These are phyloP conservation scores for Citeromyces matritensis DNA, from an alignment of 805 yeast species.

Conservation along the genomic window DNA sequence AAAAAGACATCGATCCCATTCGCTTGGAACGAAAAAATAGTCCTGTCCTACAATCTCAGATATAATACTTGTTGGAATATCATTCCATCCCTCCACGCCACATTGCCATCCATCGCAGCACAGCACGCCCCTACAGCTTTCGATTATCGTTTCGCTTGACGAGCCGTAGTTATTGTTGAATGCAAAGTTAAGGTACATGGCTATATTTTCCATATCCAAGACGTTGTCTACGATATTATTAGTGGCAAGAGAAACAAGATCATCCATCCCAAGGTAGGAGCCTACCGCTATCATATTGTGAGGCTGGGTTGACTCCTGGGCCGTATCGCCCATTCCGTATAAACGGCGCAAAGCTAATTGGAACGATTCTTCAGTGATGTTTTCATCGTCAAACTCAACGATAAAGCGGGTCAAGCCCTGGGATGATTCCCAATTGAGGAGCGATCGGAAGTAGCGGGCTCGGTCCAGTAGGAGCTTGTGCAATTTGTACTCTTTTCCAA, in stretches of 20 bases:
- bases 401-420: background rate
- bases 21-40: conserved; percentile 36
- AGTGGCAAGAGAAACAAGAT: conserved; percentile 26
- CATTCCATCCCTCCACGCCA: conserved; percentile 29
- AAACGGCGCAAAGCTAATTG: conserved; percentile 29
- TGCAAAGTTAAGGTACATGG: conserved; percentile 24
- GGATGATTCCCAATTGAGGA: conserved; percentile 25
- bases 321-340: conserved; percentile 24
- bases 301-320: conserved; percentile 18
- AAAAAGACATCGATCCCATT: conserved; percentile 39
- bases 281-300: conserved; percentile 31
- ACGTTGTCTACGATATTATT: conserved; percentile 16
- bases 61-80: conserved; percentile 24
- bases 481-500: conserved; percentile 24
- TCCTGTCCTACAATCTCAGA: conserved; percentile 30
- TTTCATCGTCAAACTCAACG: conserved; percentile 22
- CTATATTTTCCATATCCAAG: conserved; percentile 20
- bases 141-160: conserved; percentile 27
- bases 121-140: conserved; percentile 27
- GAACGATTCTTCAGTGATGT: conserved; percentile 27
- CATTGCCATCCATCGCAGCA: conserved; percentile 34
- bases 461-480: conserved; percentile 29
- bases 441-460: conserved; percentile 28
- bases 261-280: conserved; percentile 29
- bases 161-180: conserved; percentile 24